These are phyloP conservation scores for Podospora appendiculata DNA, from an alignment of 495 filamentous ascomycete genomes.

Conservation along the genomic window DNA sequence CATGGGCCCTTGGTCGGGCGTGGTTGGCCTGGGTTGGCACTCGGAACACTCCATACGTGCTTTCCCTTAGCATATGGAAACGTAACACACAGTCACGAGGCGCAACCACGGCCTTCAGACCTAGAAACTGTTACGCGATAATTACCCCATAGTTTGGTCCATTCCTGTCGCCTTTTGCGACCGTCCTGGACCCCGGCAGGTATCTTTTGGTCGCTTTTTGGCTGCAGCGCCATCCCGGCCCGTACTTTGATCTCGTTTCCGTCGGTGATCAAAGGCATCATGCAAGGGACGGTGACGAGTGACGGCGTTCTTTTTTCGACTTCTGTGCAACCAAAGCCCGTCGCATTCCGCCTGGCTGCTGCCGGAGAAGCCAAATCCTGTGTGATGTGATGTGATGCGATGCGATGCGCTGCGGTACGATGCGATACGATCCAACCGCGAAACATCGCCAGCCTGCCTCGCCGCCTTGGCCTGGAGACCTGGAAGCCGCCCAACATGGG, in stretches of 20 bases:
- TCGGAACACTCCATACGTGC: slow-evolving; percentile 10
- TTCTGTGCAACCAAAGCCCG: slow-evolving; percentile 8
- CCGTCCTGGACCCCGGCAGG: background rate
- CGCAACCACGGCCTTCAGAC: background rate
- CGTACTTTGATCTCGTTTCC: background rate
- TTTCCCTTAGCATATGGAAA: slow-evolving; percentile 29
- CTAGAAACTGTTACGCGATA: slow-evolving; percentile 22
- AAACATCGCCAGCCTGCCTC: no score
- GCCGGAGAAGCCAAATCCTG: slow-evolving; percentile 1
- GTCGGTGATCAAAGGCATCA: background rate
- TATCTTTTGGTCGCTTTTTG: slow-evolving; percentile 7
- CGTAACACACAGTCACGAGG: slow-evolving; percentile 25
- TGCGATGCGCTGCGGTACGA: no score
- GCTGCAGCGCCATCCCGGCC: background rate
- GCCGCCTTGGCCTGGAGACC: no score
- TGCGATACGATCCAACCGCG: no score
- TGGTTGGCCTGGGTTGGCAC: no score
- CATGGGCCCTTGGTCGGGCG: background rate
- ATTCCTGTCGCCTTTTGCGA: slow-evolving; percentile 7
- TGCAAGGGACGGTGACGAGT: slow-evolving; percentile 23
- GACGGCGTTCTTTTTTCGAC: background rate
- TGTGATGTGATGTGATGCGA: background rate
- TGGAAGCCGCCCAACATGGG: no score
- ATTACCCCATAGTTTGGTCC: slow-evolving; percentile 21
- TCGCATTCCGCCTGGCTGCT: slow-evolving; percentile 2